Conservation (phyloP, 2,329 filamentous ascomycete genomes). For the Fusarium tanahbumbuense region DNA sequence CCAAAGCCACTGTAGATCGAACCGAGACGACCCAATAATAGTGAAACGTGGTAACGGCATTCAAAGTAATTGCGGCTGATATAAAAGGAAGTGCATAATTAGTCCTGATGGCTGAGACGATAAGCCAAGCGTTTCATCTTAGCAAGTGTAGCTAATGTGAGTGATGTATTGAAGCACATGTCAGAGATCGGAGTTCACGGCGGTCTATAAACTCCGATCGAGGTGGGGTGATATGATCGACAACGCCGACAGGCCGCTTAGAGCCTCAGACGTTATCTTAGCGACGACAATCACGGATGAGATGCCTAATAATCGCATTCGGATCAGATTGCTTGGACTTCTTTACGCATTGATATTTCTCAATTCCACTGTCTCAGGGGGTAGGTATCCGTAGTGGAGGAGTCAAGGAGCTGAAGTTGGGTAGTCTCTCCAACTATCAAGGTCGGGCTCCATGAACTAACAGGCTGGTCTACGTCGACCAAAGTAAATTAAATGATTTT, state of each 20-base stretch:
- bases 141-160: background rate
- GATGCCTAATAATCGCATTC: background rate
- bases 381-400: background rate
- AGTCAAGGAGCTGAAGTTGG: background rate
- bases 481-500: background rate
- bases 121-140: background rate
- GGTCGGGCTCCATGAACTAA: background rate
- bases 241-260: background rate
- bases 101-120: background rate
- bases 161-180: conserved; percentile 23
- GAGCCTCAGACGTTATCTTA: background rate
- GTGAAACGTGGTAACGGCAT: too few species aligned
- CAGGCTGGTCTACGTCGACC: background rate
- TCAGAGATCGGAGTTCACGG: conserved; percentile 1
- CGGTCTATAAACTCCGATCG: conserved; percentile 1
- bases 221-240: background rate
- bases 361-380: background rate
- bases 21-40: background rate
- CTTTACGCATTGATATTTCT: background rate
- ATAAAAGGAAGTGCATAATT: background rate
- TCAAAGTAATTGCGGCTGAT: background rate
- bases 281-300: background rate
- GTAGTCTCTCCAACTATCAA: background rate
- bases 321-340: background rate
- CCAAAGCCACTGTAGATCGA: background rate